phyloP scores from a whole-genome alignment of 192 early-diverging fungal species.

The Chytriomyces confervae region DNA sequence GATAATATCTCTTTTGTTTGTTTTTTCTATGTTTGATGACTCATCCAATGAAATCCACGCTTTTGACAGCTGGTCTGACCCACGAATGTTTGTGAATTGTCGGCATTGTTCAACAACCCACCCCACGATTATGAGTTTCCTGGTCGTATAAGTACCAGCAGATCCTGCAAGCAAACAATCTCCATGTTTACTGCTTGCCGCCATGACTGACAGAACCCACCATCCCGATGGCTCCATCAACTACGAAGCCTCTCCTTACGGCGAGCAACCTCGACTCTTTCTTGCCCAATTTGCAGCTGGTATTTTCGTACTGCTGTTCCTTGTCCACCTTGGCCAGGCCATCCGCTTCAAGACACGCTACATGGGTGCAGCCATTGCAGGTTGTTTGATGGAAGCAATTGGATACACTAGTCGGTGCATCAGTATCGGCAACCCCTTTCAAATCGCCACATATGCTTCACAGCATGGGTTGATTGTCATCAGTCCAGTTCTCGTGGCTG shows the following conservation, averaged over 20 bases:
- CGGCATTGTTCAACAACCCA: no score
- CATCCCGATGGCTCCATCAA: background rate
- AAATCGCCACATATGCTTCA: background rate
- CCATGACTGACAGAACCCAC: no score
- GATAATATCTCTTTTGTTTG: no score
- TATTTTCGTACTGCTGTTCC: background rate
- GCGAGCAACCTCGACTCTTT: background rate
- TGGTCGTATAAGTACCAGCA: no score
- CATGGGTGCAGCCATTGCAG: conserved; percentile 6
- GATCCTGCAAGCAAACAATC: no score
- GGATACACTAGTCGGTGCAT: background rate
- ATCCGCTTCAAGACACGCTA: conserved; percentile 12
- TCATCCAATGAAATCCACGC: no score
- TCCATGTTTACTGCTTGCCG: no score
- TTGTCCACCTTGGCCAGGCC: background rate
- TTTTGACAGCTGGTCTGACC: no score
- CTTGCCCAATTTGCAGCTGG: background rate
- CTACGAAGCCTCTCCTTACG: conserved; percentile 1
- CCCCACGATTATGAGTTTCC: no score
- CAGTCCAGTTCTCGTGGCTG: conserved; percentile 40
- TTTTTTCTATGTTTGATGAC: no score
- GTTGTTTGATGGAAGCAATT: background rate
- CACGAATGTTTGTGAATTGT: no score
- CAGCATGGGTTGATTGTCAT: conserved; percentile 34
- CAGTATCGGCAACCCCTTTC: background rate